Percentiles rank a stretch among this genome's conserved stretches.
phyloP scores from a whole-genome alignment of 139 green algal species.

The Micractinium sp. region DNA sequence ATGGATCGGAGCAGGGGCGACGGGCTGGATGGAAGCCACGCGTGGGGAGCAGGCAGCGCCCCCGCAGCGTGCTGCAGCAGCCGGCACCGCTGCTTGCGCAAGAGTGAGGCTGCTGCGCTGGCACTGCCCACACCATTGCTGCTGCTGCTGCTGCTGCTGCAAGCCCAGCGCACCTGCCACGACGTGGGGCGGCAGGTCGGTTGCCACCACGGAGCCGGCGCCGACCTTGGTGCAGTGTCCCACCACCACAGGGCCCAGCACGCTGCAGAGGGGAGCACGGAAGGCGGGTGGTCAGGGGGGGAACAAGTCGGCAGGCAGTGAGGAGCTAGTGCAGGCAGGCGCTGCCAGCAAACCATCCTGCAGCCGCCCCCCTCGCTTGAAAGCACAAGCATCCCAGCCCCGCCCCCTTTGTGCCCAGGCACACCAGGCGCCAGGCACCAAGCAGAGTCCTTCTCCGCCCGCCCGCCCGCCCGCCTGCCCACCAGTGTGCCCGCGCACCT shows the following conservation, averaged over 20 bases:
- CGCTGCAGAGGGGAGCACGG: slow-evolving; percentile 19
- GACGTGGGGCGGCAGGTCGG: slow-evolving; percentile 77
- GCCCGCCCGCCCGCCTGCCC: background rate
- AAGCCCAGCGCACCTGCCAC: slow-evolving; percentile 59
- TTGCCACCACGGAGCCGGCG: slow-evolving; percentile 86
- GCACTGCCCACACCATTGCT: too few relatives aligned
- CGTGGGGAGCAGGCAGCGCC: too few relatives aligned
- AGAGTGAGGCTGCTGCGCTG: too few relatives aligned
- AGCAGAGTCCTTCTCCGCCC: background rate
- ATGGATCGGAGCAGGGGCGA: too few relatives aligned
- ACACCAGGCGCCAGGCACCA: background rate
- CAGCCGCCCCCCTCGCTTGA: too few relatives aligned
- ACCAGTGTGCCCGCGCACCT: slow-evolving; percentile 10
- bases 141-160: too few relatives aligned
- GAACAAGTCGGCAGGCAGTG: background rate
- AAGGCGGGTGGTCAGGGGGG: background rate
- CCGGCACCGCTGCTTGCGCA: too few relatives aligned
- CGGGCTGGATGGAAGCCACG: too few relatives aligned
- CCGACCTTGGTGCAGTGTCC: slow-evolving; percentile 87
- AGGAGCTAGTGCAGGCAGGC: background rate
- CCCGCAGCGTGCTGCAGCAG: too few relatives aligned
- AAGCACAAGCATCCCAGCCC: too few relatives aligned
- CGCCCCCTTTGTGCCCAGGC: too few relatives aligned
- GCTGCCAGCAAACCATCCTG: too few relatives aligned
- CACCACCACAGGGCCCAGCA: slow-evolving; percentile 83